Base-by-base conservation (phyloP, 225 moss, liverwort and hornwort species). In the Antitrichia curtipendula region DNA sequence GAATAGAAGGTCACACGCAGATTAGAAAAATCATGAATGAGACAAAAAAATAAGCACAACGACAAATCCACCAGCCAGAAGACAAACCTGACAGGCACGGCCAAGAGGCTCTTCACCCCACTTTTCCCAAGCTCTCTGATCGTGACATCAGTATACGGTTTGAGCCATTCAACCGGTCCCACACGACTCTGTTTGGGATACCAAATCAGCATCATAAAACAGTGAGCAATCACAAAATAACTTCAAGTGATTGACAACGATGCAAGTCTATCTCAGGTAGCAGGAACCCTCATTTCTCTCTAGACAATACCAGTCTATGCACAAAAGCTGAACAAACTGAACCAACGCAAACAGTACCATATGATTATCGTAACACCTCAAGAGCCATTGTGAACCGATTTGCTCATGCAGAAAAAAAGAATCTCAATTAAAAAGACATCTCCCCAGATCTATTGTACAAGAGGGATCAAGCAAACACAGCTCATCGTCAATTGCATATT, bases 81-180 rank as follows among this genome's bases (percentile, higher is more conserved):
- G 40, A 93, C 92, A 78, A 83, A 96, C 98, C 96, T 98, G 90
- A 98, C 96, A 85, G 97, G 98, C 58, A 98, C 98, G 63, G 98
- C 98, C 89, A 98, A 89, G 19, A 97, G 92, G 87, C 95, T 97
- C 89, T 95, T 98, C 65, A 97, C 96, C 32, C 98, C 97, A 58
- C 85, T 87, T 89, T 97, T 95, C 57, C 98, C 98, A 87, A 98
- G 92, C 88, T 96, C 96, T 87, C 90, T 96, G 86, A 98, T 98
- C 43, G 97, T 97, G 60, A 92, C 87, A 91, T 98, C 98, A 29
- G 98, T 98, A 56, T 97, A 98, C 6, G 97, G 98, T 85, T 98
- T 98, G 43, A 98, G 90, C 98, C 98, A 98, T 91, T 98, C 98
- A 63, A 98, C 98, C 68, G 97, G 98, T 81, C 98, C 98, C 69